Percentiles rank a stretch among this genome's conserved stretches.
Conservation (phyloP, 1,284 basidiomycete species). For the Ceratobasidium sp. region DNA sequence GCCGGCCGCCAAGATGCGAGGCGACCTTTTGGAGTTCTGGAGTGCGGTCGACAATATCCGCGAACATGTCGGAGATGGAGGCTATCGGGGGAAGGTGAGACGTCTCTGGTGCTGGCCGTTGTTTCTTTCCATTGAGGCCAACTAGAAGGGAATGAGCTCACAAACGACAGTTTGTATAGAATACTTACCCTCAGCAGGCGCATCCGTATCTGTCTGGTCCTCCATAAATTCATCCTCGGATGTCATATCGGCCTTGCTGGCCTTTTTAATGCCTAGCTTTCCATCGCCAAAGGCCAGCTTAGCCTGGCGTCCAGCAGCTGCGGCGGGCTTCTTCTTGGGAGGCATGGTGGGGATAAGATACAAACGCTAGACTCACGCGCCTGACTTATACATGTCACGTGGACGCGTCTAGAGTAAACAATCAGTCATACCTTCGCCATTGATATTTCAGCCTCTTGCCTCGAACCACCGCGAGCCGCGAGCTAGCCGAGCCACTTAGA, state of each 20-base stretch:
- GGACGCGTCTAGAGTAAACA: slow-evolving; percentile 17
- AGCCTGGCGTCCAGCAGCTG: slow-evolving; percentile 5
- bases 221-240: slow-evolving; percentile 29
- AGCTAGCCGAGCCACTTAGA: slow-evolving; percentile 12
- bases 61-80: slow-evolving; percentile 85
- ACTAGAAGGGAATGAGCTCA: slow-evolving; percentile 13
- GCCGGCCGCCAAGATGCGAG: slow-evolving; percentile 78
- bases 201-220: slow-evolving; percentile 33
- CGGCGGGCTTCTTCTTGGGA: slow-evolving; percentile 25
- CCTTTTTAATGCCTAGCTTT: slow-evolving; percentile 33
- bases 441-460: slow-evolving; percentile 1
- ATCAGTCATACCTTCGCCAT: slow-evolving; percentile 35
- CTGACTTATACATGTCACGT: slow-evolving; percentile 26
- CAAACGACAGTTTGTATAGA: not conserved
- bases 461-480: slow-evolving; percentile 26
- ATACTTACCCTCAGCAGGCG: slow-evolving; percentile 8
- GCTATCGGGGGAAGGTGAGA: slow-evolving; percentile 83
- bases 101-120: slow-evolving; percentile 58
- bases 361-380: not conserved
- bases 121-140: slow-evolving; percentile 44
- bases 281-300: slow-evolving; percentile 29
- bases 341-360: slow-evolving; percentile 24
- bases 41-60: slow-evolving; percentile 79
- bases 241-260: slow-evolving; percentile 11
- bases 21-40: slow-evolving; percentile 76